Evolutionary conservation across 169 alveolate genomes (phyloP).

Genomic region (Eimeria sp.): DNA sequence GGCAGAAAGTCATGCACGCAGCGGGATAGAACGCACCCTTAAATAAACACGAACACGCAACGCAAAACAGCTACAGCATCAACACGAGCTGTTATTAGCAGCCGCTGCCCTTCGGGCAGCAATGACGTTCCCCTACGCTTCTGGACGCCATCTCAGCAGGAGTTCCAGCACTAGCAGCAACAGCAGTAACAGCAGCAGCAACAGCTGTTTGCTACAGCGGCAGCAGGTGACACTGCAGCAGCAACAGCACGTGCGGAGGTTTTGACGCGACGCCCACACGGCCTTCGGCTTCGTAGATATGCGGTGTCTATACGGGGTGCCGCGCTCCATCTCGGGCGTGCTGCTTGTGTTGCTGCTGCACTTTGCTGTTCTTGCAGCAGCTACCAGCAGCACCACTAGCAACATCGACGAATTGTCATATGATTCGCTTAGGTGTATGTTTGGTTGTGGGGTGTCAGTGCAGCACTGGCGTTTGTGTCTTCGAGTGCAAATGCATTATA

Average conservation of each 20-base stretch:
- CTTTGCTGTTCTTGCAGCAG: background rate
- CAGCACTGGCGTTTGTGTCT: background rate
- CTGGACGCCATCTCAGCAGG: background rate
- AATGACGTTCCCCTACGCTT: background rate
- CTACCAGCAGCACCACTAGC: background rate
- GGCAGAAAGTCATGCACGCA: background rate
- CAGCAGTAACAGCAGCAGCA: background rate
- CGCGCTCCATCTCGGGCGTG: background rate
- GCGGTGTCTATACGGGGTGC: background rate
- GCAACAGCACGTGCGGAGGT: background rate
- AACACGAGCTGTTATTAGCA: too few relatives aligned
- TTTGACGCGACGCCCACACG: background rate
- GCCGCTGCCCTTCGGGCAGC: background rate
- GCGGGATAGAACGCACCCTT: background rate
- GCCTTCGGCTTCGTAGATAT: too few relatives aligned
- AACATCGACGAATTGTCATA: background rate
- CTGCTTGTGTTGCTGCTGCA: background rate
- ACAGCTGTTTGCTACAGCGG: background rate
- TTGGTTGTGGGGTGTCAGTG: background rate
- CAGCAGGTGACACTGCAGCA: conserved; percentile 5
- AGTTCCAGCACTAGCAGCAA: background rate
- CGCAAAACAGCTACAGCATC: background rate
- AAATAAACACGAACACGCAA: background rate
- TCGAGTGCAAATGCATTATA: conserved; percentile 82
- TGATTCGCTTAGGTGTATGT: background rate